Evolutionary conservation across 1,284 basidiomycete species (phyloP).

Genomic region (Ustilago bromivora): DNA sequence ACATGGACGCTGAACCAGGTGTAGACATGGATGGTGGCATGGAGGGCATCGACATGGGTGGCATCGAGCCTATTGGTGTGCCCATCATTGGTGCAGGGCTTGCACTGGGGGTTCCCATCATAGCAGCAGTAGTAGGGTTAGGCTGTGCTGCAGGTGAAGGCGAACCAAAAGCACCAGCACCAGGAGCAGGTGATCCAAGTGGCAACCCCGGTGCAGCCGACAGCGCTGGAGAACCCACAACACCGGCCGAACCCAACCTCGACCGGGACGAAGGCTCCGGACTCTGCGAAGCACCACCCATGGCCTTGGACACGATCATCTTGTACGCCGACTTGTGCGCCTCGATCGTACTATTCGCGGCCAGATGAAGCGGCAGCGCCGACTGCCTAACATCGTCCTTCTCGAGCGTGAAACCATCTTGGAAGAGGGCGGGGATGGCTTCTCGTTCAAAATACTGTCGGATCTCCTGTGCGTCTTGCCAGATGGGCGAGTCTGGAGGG

Average conservation of each 20-base stretch:
- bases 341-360: conserved; percentile 57
- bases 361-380: conserved; percentile 58
- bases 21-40: conserved; percentile 38
- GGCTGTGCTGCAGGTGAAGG: conserved; percentile 21
- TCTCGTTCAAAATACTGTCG: conserved; percentile 58
- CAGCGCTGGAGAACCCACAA: conserved; percentile 30
- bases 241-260: conserved; percentile 28
- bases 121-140: conserved; percentile 7
- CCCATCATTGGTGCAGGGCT: conserved; percentile 1
- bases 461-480: conserved; percentile 63
- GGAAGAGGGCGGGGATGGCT: conserved; percentile 59
- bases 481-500: conserved; percentile 54
- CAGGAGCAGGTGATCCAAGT: conserved; percentile 15
- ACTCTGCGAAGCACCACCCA: conserved; percentile 31
- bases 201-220: conserved; percentile 17
- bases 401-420: conserved; percentile 67
- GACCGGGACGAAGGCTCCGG: conserved; percentile 38
- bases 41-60: conserved; percentile 29
- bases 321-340: conserved; percentile 52
- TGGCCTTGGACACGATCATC: conserved; percentile 40
- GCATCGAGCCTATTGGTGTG: conserved; percentile 13
- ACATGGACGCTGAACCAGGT: conserved; percentile 21
- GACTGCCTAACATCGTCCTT: conserved; percentile 65
- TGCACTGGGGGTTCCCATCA: conserved; percentile 13
- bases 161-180: conserved; percentile 15